Conservation (phyloP, 305 asterid species). For the Fraxinus xanthoxyloides region DNA sequence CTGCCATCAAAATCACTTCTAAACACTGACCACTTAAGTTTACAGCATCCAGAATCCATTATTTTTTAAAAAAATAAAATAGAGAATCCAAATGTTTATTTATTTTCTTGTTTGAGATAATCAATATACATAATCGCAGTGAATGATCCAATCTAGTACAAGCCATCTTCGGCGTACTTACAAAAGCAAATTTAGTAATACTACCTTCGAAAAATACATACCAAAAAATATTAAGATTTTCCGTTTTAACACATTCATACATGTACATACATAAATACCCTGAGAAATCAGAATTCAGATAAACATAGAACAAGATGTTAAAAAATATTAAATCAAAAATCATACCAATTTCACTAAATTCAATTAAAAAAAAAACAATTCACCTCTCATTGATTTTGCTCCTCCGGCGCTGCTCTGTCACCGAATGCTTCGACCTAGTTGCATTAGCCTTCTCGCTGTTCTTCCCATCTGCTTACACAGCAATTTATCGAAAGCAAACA, state of each 20-base stretch:
- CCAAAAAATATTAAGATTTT: background rate
- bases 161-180: background rate
- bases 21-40: background rate
- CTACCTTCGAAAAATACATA: background rate
- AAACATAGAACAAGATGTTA: background rate
- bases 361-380: background rate
- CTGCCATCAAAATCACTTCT: conserved; percentile 5
- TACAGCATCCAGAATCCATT: background rate
- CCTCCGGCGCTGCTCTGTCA: conserved; percentile 90
- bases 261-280: background rate
- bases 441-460: conserved; percentile 73
- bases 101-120: background rate
- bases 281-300: background rate
- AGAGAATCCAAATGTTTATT: background rate
- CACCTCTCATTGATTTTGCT: conserved; percentile 96
- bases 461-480: conserved; percentile 67
- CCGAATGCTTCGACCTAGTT: conserved; percentile 85
- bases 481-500: conserved; percentile 15
- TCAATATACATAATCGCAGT: background rate
- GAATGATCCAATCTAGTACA: background rate
- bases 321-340: background rate
- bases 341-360: background rate
- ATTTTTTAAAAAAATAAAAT: background rate
- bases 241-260: background rate
- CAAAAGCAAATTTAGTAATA: background rate